Percentiles rank a stretch among this genome's conserved stretches.
Conservation (phyloP, 1,284 basidiomycete genomes). For the Quambalaria eucalypti region DNA sequence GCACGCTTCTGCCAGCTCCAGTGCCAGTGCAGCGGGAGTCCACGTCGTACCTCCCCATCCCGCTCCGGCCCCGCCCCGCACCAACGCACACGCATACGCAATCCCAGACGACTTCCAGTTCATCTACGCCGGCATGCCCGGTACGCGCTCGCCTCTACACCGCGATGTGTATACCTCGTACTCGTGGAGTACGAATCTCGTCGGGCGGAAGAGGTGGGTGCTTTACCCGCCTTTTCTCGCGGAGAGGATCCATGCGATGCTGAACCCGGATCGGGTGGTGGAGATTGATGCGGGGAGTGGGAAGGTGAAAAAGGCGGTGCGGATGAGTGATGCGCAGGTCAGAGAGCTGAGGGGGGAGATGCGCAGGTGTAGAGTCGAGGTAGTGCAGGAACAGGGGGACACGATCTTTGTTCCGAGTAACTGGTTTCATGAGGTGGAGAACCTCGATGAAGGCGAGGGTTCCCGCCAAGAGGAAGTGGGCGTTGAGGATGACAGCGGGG, state of each 20-base stretch:
- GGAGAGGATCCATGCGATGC: too few species aligned
- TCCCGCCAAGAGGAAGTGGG: too few species aligned
- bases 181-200: conserved; percentile 55
- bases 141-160: conserved; percentile 26
- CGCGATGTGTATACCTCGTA: conserved; percentile 51
- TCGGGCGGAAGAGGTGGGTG: conserved; percentile 54
- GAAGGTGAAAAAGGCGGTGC: too few species aligned
- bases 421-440: conserved; percentile 32
- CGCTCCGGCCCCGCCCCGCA: too few species aligned
- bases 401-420: conserved; percentile 42
- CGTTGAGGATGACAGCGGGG: too few species aligned
- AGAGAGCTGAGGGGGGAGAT: conserved; percentile 23
- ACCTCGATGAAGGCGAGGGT: background rate
- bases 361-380: conserved; percentile 3
- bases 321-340: too few species aligned
- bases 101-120: conserved; percentile 52
- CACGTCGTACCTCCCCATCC: too few species aligned
- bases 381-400: conserved; percentile 22
- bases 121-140: conserved; percentile 31
- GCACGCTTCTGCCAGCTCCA: background rate
- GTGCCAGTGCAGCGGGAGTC: background rate
- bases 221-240: conserved; percentile 51
- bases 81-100: background rate
- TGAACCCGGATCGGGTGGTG: conserved; percentile 30
- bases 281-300: conserved; percentile 20